Conservation (phyloP, 257 asterid species). For the Paulownia fortunei region DNA sequence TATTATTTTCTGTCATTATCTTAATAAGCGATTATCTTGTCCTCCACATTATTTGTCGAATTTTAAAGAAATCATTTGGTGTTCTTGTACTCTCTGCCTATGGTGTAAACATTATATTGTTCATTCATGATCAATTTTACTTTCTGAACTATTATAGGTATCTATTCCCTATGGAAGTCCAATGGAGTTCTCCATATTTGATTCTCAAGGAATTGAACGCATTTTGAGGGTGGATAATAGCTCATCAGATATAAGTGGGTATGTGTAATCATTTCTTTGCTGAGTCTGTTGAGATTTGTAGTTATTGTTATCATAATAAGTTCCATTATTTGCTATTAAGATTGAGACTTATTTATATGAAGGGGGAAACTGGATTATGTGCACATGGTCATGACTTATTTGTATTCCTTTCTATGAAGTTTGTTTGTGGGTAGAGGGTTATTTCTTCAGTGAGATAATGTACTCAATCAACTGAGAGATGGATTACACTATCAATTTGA, state of each 20-base stretch:
- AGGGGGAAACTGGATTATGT: not conserved
- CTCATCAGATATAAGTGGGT: constrained; percentile 56
- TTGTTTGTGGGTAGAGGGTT: too few relatives aligned
- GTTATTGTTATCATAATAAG: constrained; percentile 9
- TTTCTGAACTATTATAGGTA: constrained; percentile 44
- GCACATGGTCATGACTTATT: not conserved
- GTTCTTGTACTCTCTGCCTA: not conserved
- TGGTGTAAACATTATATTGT: not conserved
- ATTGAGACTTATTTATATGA: not conserved
- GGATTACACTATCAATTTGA: not conserved
- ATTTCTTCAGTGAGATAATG: not conserved
- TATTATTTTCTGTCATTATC: too few relatives aligned
- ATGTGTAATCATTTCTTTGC: constrained; percentile 13
- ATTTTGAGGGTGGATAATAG: constrained; percentile 56
- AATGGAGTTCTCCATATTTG: constrained; percentile 55
- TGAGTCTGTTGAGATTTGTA: not conserved
- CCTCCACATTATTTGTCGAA: not conserved
- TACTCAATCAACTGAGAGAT: not conserved
- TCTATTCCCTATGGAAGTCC: constrained; percentile 65
- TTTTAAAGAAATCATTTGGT: not conserved
- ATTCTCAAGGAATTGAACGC: constrained; percentile 51
- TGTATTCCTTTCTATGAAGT: too few relatives aligned
- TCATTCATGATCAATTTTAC: too few relatives aligned
- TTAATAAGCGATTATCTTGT: not conserved
- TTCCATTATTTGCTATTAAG: not conserved